A percentile compares a stretch with the other conserved stretches of the same genome.
These are phyloP conservation scores for Neoascochyta sp. DNA, from an alignment of 2,329 filamentous ascomycete species.

Conservation along the genomic window DNA sequence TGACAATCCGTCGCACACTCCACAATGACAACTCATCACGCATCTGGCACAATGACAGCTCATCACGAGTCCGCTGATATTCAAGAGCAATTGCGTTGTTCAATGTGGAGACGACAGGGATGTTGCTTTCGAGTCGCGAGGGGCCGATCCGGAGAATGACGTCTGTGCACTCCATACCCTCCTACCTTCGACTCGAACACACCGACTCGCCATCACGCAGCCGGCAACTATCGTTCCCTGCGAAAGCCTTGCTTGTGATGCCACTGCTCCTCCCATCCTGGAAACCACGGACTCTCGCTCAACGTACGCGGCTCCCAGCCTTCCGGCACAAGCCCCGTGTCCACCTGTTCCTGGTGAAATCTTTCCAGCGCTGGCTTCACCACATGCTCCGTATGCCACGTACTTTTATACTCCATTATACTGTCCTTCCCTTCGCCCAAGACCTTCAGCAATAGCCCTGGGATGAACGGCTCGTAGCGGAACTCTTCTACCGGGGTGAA, in stretches of 20 bases:
- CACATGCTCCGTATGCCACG: constrained; percentile 74
- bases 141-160: too few species aligned
- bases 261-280: constrained; percentile 75
- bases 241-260: constrained; percentile 60
- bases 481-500: constrained; percentile 73
- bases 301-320: constrained; percentile 67
- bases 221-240: too few species aligned
- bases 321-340: constrained; percentile 55
- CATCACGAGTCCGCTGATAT: too few species aligned
- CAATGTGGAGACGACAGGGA: too few species aligned
- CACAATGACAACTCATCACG: too few species aligned
- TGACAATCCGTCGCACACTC: too few species aligned
- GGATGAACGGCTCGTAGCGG: constrained; percentile 68
- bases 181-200: too few species aligned
- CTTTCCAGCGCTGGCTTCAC: constrained; percentile 60
- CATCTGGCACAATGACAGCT: too few species aligned
- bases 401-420: constrained; percentile 77
- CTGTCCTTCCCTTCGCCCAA: constrained; percentile 66
- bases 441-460: constrained; percentile 64
- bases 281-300: constrained; percentile 71
- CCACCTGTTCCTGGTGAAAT: constrained; percentile 64
- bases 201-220: too few species aligned
- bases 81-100: too few species aligned
- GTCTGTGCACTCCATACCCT: too few species aligned
- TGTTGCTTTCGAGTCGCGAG: too few species aligned